Evolutionary conservation across 1,139 yeast genomes (phyloP), one percentile per base, ranked within the genome.

Genomic region (Pichia cactophila): DNA sequence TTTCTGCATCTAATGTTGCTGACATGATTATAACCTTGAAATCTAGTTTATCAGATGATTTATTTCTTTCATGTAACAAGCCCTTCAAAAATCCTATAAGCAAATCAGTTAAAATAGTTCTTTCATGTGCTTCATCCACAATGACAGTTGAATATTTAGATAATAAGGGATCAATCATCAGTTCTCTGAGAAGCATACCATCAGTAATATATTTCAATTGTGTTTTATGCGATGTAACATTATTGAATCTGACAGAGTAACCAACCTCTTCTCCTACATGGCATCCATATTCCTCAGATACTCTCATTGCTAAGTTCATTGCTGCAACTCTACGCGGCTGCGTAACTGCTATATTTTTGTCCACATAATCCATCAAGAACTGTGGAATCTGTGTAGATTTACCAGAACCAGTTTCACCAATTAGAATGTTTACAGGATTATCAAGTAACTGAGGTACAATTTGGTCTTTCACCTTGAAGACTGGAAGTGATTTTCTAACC

Each of bases 271-370:
- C 76, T 12, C 98, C 98, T 11, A 92, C 65, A 14, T 64, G 65
- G 54, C 86, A 78, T 0, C 96, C 96, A 61, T 77, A 75, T 65
- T 92, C 98, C 58, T 87, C 90, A 26, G 96, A 81, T 2, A 92
- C 98, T 69, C 98, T 83, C 28, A 85, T 78, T 0, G 98, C 98
- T 62, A 92, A 74, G 54, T 89, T 89, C 45, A 94, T 88, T 2
- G 98, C 98, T 1, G 98, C 98, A 36, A 92, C 98, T 63, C 98
- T 78, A 69, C 98, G 82, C 2, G 98, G 98, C 68, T 92, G 98
- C 0, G 98, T 92, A 8, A 92, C 90, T 0, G 95, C 97, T 17
- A 92, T 82, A 20, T 50, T 49, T 52, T 78, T 80, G 33, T 69
- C 66, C 52, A 71, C 72, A 36, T 66, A 59, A 0, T 76, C 74